Evolutionary conservation across 2,329 filamentous ascomycete species (phyloP), one percentile per base, ranked within the genome.

Genomic region (Phyllosticta paracitricarpa): DNA sequence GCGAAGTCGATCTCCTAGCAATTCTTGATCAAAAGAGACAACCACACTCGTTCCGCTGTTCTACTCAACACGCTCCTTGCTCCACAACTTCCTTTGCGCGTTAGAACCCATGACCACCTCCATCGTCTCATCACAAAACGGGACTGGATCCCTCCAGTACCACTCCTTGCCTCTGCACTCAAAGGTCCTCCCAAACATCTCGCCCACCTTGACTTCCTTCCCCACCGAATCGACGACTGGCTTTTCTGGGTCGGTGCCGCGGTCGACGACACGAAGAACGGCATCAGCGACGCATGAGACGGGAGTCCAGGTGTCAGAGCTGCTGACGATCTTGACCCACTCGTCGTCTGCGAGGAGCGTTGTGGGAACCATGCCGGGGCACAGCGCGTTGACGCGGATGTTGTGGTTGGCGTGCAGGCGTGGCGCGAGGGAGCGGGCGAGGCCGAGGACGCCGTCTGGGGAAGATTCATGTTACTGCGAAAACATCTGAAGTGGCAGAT

Each of bases 371-470:
- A 71, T 72, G 0, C 73, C 73, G 1, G 73, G 73, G 14, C 71
- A 74, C 0, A 75, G 73, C 1, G 70, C 69, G 61, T 77, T 78
- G 3, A 73, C 74, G 12, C 75, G 71, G 22, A 78, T 71, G 0
- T 71, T 70, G 9, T 73, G 70, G 7, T 60, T 54, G 19, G 68
- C 65, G 25, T 67, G 66, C 63, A 73, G 75, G 14, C 68, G 68
- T 3, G 69, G 68, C 0, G 73, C 70, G 25, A 77, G 72, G 2
- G 73, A 69, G 12, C 73, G 69, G 62, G 73, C 72, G 65, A 78
- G 74, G 1, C 75, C 75, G 4, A 78, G 63, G 0, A 76, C 71
- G 1, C 70, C 75, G 62, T 76, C 51, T 54, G 19, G 8, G 5
- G 2, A 7, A 17, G 40, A 9, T 8, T 54, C 5, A 8, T 54